phyloP scores from a whole-genome alignment of 306 rosid species.

The Sophora flavescens region DNA sequence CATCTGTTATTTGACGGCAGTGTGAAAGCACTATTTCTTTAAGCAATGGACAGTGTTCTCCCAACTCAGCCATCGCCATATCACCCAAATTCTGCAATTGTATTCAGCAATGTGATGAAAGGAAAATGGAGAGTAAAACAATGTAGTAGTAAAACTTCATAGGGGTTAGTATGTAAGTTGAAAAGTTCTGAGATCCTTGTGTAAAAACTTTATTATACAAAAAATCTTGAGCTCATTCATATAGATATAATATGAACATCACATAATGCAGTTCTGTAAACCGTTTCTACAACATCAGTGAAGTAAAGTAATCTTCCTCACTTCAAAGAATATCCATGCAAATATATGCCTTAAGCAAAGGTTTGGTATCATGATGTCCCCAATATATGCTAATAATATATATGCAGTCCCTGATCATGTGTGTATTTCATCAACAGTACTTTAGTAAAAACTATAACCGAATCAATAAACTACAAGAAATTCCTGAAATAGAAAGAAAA shows the following conservation, averaged over 20 bases:
- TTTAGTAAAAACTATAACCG: slow-evolving; percentile 30
- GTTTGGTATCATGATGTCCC: slow-evolving; percentile 32
- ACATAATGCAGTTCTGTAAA: slow-evolving; percentile 9
- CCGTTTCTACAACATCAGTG: not conserved
- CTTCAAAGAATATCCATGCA: slow-evolving; percentile 32
- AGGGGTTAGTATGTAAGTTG: not conserved
- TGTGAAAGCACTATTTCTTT: slow-evolving; percentile 82
- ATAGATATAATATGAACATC: slow-evolving; percentile 13
- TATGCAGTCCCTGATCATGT: slow-evolving; percentile 13
- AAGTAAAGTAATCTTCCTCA: slow-evolving; percentile 36
- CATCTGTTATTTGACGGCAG: slow-evolving; percentile 93
- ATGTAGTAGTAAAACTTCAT: not conserved
- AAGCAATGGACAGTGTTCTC: slow-evolving; percentile 84
- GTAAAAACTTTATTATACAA: not conserved
- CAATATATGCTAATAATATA: not conserved
- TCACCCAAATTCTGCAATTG: slow-evolving; percentile 83
- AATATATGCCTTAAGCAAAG: slow-evolving; percentile 12
- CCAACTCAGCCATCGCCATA: slow-evolving; percentile 85
- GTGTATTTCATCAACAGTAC: slow-evolving; percentile 25
- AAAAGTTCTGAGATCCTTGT: slow-evolving; percentile 23
- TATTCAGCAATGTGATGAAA: slow-evolving; percentile 25
- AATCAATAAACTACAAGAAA: slow-evolving; percentile 27
- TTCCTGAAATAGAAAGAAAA: not conserved
- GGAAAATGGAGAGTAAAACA: not conserved
- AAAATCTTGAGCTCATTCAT: slow-evolving; percentile 4